Base-by-base conservation (phyloP, 1,284 basidiomycete species). In the Irpex sp. region DNA sequence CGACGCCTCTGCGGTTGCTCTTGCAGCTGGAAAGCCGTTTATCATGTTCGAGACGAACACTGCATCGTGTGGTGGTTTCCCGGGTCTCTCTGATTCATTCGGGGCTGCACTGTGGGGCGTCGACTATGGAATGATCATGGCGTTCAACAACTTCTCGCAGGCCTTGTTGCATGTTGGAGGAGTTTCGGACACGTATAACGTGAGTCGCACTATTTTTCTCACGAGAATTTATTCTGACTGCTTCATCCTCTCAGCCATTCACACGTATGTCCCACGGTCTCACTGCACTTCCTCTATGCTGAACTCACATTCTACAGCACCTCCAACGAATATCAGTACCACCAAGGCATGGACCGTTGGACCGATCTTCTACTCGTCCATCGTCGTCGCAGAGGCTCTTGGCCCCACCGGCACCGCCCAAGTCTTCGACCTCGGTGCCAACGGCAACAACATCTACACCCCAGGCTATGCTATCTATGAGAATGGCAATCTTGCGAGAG, bases 11-110 rank as follows among this genome's bases (percentile, higher is more conserved):
- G 64, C 66, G 5, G 76, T 80, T 49, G 85, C 86, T 0, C 79
- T 82, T 64, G 66, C 63, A 48, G 63, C 64, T 7, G 69, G 71
- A 8, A 83, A 84, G 69, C 78, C 81, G 26, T 75, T 84, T 65
- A 70, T 84, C 54, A 89, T 93, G 88, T 85, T 91, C 66, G 91
- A 93, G 75, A 92, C 88, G 8, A 94, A 94, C 75, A 88, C 90
- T 0, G 92, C 89, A 0, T 88, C 88, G 38, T 94, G 92, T 75
- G 89, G 91, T 72, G 93, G 93, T 88, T 88, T 44, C 93, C 91
- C 84, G 1, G 92, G 92, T 0, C 78, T 93, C 19, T 87, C 84
- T 62, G 86, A 94, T 71, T 79, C 78, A 57, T 85, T 85, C 65
- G 82, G 78, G 6, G 77, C 78, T 0, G 78, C 82, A 3, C 72